Evolutionary conservation across 768 basidiomycete species (phyloP).

Genomic region (Symmetrospora coprosmae): DNA sequence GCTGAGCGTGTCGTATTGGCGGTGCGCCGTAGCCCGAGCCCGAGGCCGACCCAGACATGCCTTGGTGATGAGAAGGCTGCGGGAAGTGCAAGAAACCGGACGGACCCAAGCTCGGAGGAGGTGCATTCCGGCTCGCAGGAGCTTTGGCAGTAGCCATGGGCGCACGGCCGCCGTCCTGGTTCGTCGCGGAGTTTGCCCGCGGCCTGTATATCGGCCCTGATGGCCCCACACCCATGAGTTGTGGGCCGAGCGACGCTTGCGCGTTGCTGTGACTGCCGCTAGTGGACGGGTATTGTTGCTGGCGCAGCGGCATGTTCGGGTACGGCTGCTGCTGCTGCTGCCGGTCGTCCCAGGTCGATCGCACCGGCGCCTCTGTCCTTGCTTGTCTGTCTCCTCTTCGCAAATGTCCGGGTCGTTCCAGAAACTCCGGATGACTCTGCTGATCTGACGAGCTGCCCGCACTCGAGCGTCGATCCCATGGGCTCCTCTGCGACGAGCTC

Average conservation of each 20-base stretch:
- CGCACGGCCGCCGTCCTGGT: neutral
- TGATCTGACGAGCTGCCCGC: neutral
- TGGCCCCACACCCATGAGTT: neutral
- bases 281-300: neutral
- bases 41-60: no score
- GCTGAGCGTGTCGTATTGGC: no score
- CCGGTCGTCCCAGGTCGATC: neutral
- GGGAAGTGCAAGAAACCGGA: neutral
- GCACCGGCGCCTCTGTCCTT: neutral
- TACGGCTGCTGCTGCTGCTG: neutral
- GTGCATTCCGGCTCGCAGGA: neutral
- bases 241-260: no score
- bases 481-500: no score
- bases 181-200: neutral
- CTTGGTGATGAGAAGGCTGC: neutral
- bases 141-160: no score
- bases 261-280: neutral
- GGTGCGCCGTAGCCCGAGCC: no score
- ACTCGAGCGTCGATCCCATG: constrained; percentile 14
- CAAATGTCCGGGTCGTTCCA: neutral
- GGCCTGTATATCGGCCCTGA: neutral
- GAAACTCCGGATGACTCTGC: neutral
- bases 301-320: no score
- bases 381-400: neutral
- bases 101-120: neutral